A percentile compares a stretch with the other conserved stretches of the same genome.
Conservation (phyloP, 2,329 filamentous ascomycete species). For the Ceratocystis cacaofunesta region DNA sequence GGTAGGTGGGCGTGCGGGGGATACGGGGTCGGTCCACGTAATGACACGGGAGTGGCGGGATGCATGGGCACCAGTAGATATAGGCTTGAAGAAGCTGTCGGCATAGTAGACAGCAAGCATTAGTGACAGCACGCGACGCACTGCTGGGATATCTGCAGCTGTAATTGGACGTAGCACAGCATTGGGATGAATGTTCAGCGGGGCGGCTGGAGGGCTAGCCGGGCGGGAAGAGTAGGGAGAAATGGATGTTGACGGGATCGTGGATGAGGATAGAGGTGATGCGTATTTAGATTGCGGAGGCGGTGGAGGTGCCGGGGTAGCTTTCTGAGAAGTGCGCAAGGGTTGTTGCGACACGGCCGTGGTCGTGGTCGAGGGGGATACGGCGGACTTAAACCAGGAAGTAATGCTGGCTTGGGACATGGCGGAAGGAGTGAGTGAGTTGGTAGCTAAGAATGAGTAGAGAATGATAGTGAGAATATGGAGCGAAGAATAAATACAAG, state of each 20-base stretch:
- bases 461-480: background rate
- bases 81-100: conserved; percentile 46
- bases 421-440: conserved; percentile 12
- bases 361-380: conserved; percentile 24
- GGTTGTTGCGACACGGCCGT: conserved; percentile 14
- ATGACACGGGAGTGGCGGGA: conserved; percentile 46
- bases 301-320: conserved; percentile 18
- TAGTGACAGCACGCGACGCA: conserved; percentile 50
- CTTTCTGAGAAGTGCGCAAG: conserved; percentile 20
- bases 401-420: conserved; percentile 44
- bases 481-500: background rate
- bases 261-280: conserved; percentile 16
- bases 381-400: conserved; percentile 40
- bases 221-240: conserved; percentile 18
- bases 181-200: conserved; percentile 30
- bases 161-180: conserved; percentile 39
- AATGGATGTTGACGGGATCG: conserved; percentile 15
- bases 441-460: background rate
- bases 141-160: conserved; percentile 37
- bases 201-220: conserved; percentile 12
- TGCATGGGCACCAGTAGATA: conserved; percentile 34
- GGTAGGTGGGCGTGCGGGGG: conserved; percentile 25
- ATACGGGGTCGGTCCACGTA: conserved; percentile 35
- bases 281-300: conserved; percentile 19
- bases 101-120: conserved; percentile 50